phyloP scores from a whole-genome alignment of 2,329 filamentous ascomycete genomes.

The Hypoxylon sp. region DNA sequence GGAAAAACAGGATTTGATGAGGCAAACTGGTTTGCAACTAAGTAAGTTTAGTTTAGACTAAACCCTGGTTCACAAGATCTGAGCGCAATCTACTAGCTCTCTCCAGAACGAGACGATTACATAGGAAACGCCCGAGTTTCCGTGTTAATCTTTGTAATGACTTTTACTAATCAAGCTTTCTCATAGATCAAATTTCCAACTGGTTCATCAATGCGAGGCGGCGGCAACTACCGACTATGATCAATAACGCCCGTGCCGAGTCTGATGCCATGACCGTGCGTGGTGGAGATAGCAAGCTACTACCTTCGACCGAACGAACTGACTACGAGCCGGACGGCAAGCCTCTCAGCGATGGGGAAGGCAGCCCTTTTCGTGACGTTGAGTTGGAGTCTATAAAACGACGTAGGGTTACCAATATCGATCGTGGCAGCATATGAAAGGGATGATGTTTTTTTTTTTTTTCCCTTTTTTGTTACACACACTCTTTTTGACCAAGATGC shows the following conservation, averaged over 20 bases:
- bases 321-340: slow-evolving; percentile 58
- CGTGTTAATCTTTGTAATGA: neutral
- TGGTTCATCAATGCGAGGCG: slow-evolving; percentile 86
- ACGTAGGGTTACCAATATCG: slow-evolving; percentile 57
- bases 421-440: slow-evolving; percentile 64
- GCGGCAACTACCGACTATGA: slow-evolving; percentile 73
- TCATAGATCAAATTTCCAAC: slow-evolving; percentile 78
- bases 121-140: neutral
- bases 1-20: slow-evolving; percentile 86
- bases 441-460: neutral
- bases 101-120: slow-evolving; percentile 16
- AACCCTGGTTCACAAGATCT: neutral
- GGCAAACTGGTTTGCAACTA: slow-evolving; percentile 81
- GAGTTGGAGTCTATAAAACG: slow-evolving; percentile 57
- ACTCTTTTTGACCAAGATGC: slow-evolving; percentile 17
- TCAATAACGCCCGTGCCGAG: slow-evolving; percentile 69
- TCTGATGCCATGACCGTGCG: slow-evolving; percentile 63
- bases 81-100: slow-evolving; percentile 18
- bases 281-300: slow-evolving; percentile 56
- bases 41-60: slow-evolving; percentile 67
- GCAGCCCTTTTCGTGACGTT: slow-evolving; percentile 61
- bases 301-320: slow-evolving; percentile 57
- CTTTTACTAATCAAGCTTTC: slow-evolving; percentile 41
- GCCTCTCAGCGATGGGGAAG: slow-evolving; percentile 65
- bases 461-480: neutral